Conservation (phyloP, 176 grass and related monocot genomes). For the Zoysia japonica region DNA sequence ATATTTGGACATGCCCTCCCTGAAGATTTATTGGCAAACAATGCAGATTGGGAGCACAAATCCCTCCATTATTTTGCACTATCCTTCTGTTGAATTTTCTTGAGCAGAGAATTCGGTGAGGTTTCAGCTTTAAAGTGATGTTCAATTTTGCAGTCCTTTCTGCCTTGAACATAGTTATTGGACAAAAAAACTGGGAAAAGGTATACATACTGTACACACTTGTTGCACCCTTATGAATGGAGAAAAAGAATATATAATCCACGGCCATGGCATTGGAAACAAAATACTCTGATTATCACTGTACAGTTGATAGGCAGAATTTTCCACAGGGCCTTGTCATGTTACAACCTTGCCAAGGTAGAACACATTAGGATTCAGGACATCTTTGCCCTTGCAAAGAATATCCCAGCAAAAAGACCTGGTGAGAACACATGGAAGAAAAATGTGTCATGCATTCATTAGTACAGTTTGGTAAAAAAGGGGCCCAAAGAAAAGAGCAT, state of each 20-base stretch:
- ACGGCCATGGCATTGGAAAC: not conserved
- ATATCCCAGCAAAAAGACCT: constrained; percentile 97
- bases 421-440: constrained; percentile 13
- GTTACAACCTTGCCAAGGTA: constrained; percentile 3
- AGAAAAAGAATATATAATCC: constrained; percentile 30
- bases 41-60: not conserved
- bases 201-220: not conserved
- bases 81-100: constrained; percentile 30
- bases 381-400: constrained; percentile 94
- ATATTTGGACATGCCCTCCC: not conserved
- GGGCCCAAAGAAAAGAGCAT: not conserved
- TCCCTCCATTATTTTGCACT: constrained; percentile 20
- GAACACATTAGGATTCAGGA: constrained; percentile 53
- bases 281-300: constrained; percentile 40
- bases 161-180: constrained; percentile 28
- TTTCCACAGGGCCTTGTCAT: not conserved
- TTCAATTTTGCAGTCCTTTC: constrained; percentile 1
- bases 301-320: constrained; percentile 43
- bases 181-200: constrained; percentile 43
- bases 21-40: not conserved
- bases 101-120: constrained; percentile 2
- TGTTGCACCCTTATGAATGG: constrained; percentile 13
- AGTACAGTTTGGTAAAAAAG: not conserved
- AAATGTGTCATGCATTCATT: not conserved
- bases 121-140: constrained; percentile 7